Percentiles rank a stretch among this genome's conserved stretches.
phyloP scores from a whole-genome alignment of 495 filamentous ascomycete species.

The Delitschia confertaspora region DNA sequence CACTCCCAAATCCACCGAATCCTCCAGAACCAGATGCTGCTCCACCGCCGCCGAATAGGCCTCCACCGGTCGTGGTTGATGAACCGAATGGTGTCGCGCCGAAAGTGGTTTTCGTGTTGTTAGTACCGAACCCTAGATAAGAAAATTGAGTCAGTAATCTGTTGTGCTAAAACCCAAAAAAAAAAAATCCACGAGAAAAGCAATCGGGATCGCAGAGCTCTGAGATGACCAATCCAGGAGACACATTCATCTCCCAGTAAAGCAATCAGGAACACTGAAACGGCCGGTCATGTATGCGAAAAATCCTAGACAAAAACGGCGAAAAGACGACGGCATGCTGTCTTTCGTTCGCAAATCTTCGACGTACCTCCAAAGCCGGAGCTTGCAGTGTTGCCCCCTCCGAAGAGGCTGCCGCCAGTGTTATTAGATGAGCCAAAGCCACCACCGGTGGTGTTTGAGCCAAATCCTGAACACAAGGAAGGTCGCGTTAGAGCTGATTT shows the following conservation, averaged over 20 bases:
- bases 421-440: constrained; percentile 28
- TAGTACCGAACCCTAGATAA: constrained; percentile 20
- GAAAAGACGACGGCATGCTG: constrained; percentile 10
- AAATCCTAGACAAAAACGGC: constrained; percentile 1
- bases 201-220: not conserved
- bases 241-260: not conserved
- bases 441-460: constrained; percentile 38
- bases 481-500: constrained; percentile 24
- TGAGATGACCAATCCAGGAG: not conserved
- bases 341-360: constrained; percentile 27
- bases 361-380: constrained; percentile 41
- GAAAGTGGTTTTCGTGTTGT: constrained; percentile 26
- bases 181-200: not conserved
- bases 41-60: constrained; percentile 37
- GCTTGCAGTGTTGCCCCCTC: constrained; percentile 37
- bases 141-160: not conserved
- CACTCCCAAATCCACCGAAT: constrained; percentile 17
- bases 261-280: not conserved
- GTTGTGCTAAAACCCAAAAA: not conserved
- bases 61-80: constrained; percentile 16
- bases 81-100: constrained; percentile 24
- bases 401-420: constrained; percentile 45
- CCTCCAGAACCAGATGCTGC: constrained; percentile 5
- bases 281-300: not conserved
- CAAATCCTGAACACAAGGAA: constrained; percentile 50